Evolutionary conservation across 1,284 basidiomycete genomes (phyloP), one percentile per base, ranked within the genome.

Genomic region (Chondrostereum purpureum): DNA sequence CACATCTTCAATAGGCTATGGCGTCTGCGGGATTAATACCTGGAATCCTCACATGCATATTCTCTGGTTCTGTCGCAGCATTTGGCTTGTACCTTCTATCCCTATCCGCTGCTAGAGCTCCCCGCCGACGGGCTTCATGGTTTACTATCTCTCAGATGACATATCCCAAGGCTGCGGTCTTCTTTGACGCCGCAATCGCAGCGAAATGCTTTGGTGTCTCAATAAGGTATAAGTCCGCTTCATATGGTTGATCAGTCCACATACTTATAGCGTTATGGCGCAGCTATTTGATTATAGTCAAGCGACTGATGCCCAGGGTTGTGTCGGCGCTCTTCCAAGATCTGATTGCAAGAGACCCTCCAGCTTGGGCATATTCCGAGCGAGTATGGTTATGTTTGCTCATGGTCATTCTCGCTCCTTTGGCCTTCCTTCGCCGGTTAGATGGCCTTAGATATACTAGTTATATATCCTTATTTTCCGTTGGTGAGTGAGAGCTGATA

Each of bases 201-300:
- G 85, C 88, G 62, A 97, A 97, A 63, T 97, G 92, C 63, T 95
- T 95, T 61, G 96, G 96, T 22, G 96, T 99, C 5, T 93, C 90
- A 27, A 88, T 96, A 55, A 95, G 92, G 72, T 90, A 64, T n/a
- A n/a, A 42, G 75, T 48, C 16, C 46, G 18, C 11, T 39, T 18
- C 19, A 36, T 21, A 14, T n/a, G 24, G 20, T 21, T 47, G 22
- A 24, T 31, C 44, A 45, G 52, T 43, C 4, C 47, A 13, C 14
- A 20, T 21, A 43, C 44, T 43, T 36, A 49, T 45, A 45, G 27
- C 31, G 44, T 50, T 37, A 38, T 20, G 11, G 17, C 16, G 19
- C 56, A 90, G 88, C 58, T 95, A 94, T 61, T 74, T 94, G 43
- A 94, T 97, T 58, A 94, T 97, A 54, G 85, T 95, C 67, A 96